Percentiles rank a stretch among this genome's conserved stretches.
phyloP scores from a whole-genome alignment of 2,329 filamentous ascomycete species.

The Albophoma yamanashiensis region DNA sequence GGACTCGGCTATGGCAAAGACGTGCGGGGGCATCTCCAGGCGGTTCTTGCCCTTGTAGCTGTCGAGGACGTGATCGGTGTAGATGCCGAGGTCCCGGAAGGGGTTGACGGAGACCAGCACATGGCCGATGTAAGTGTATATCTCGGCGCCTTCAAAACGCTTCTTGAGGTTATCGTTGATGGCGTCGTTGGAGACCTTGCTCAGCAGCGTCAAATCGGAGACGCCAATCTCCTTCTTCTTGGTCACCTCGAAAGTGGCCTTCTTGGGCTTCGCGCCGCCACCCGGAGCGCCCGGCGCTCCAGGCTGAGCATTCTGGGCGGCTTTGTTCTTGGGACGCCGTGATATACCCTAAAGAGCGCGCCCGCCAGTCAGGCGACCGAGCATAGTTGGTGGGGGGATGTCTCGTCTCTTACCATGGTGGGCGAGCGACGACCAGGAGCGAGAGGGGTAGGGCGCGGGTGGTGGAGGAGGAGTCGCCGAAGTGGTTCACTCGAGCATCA shows the following conservation, averaged over 20 bases:
- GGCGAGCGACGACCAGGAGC: constrained; percentile 7
- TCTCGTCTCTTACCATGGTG: constrained; percentile 20
- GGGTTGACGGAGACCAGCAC: constrained; percentile 98
- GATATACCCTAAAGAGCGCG: constrained; percentile 23
- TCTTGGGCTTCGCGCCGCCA: constrained; percentile 61
- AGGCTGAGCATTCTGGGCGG: constrained; percentile 25
- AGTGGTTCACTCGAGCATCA: constrained; percentile 15
- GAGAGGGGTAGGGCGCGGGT: constrained; percentile 2
- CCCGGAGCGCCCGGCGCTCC: constrained; percentile 23
- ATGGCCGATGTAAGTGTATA: constrained; percentile 99
- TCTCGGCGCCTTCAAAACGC: constrained; percentile 92
- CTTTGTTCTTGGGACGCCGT: constrained; percentile 29
- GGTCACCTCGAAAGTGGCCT: constrained; percentile 87
- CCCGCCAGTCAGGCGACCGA: background rate
- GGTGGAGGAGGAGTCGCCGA: constrained; percentile 3
- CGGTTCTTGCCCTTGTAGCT: constrained; percentile 96
- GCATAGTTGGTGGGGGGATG: constrained; percentile 3
- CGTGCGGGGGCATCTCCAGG: constrained; percentile 87
- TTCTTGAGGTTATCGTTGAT: constrained; percentile 99
- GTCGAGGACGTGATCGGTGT: constrained; percentile 86
- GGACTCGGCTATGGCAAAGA: constrained; percentile 94
- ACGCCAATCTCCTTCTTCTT: constrained; percentile 99
- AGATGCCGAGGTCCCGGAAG: constrained; percentile 94
- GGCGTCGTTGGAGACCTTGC: constrained; percentile 97
- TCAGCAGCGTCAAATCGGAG: constrained; percentile 91